Percentiles rank a stretch among this genome's conserved stretches.
phyloP scores from a whole-genome alignment of 345 rosid species.

The Arabidopsis arenosa region DNA sequence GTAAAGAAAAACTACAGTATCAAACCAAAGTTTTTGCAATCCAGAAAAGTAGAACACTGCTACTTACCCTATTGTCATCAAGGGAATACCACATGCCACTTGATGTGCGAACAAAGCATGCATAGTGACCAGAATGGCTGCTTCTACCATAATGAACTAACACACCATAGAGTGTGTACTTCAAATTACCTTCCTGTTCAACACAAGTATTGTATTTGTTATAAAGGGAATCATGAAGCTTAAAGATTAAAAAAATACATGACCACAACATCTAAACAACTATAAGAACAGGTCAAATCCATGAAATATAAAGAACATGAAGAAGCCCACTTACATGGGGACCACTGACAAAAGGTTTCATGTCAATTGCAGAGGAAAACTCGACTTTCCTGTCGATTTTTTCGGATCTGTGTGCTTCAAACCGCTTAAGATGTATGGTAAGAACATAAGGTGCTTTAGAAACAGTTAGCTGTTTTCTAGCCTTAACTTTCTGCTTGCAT shows the following conservation, averaged over 20 bases:
- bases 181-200: slow-evolving; percentile 84
- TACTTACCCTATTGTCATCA: slow-evolving; percentile 84
- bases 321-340: slow-evolving; percentile 65
- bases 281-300: not conserved
- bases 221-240: slow-evolving; percentile 13
- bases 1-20: slow-evolving; percentile 17
- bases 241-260: not conserved
- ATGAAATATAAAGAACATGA: slow-evolving; percentile 12
- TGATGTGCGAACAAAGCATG: slow-evolving; percentile 90
- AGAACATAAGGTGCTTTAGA: slow-evolving; percentile 88
- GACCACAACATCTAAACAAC: not conserved
- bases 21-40: slow-evolving; percentile 31
- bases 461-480: slow-evolving; percentile 83
- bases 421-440: slow-evolving; percentile 86
- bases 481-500: slow-evolving; percentile 91
- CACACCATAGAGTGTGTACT: slow-evolving; percentile 92
- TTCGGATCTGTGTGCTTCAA: slow-evolving; percentile 74
- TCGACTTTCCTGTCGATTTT: slow-evolving; percentile 79
- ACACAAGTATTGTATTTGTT: slow-evolving; percentile 6
- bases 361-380: slow-evolving; percentile 67
- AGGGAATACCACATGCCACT: slow-evolving; percentile 94
- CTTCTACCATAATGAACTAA: slow-evolving; percentile 90
- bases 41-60: slow-evolving; percentile 22
- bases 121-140: slow-evolving; percentile 91
- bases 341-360: slow-evolving; percentile 85